Evolutionary conservation across 176 grass and related monocot species (phyloP), one percentile per base, ranked within the genome.

Genomic region (Thalia dealbata): DNA sequence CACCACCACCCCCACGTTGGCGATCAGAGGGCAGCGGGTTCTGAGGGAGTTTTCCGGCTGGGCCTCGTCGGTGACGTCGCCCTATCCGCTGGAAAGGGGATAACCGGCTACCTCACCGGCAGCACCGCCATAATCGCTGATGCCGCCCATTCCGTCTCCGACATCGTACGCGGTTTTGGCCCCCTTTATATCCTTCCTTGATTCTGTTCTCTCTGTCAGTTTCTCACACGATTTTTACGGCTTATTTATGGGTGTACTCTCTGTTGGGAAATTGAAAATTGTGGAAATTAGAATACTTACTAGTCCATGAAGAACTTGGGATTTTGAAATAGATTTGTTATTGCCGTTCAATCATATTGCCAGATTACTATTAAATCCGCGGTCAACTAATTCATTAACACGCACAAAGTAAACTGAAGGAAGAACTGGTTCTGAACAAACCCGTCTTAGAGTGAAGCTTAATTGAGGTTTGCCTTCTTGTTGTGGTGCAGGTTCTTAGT

Each of bases 91-190:
- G 93, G 85, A 67, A 97, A 97, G 63, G 73, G 71, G 32, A 3
- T 90, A 54, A 88, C 83, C 7, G 89, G 93, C 25, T 97, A 92
- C 80, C 46, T 97, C 73, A 88, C 93, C 16, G 89, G 89, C 56
- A 97, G 89, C 82, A 97, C 93, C 41, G 90, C 89, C 61, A 90
- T 97, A 69, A 72, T 81, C 54, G 93, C 89, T 27, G 93, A 97
- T 32, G 93, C 93, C 1, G 93, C 87, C 16, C 93, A 97, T 79
- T 97, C 93, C 67, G 81, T 97, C 73, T 97, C 93, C 22, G 93
- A 97, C 69, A 84, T 92, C 19, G 93, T 97, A 73, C 67, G 84
- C 79, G 35, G 19, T 24, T 6, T 3, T n/a, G n/a, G n/a, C n/a
- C 7, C 43, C 13, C 30, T 70, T 41, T 12, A 26, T 11, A 44